Evolutionary conservation across 106 monocot genomes (phyloP).

Genomic region (Xerophyta viscosa): DNA sequence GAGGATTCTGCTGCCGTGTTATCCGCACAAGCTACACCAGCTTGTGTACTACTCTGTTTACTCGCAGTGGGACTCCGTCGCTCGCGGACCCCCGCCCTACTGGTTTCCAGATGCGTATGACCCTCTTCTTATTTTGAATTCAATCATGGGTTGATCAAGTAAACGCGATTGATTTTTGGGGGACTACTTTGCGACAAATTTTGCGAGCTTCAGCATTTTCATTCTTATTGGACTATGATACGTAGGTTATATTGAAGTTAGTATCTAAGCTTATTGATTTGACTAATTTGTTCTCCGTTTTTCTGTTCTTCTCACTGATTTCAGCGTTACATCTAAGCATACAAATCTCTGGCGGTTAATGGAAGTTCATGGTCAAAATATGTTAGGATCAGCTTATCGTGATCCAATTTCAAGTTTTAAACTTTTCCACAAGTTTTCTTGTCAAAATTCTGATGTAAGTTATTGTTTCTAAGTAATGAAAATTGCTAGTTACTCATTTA

Average conservation of each 20-base stretch:
- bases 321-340: slow-evolving; percentile 35
- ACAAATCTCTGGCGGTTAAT: slow-evolving; percentile 75
- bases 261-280: no score
- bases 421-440: slow-evolving; percentile 65
- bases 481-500: not conserved
- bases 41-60: slow-evolving; percentile 84
- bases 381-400: slow-evolving; percentile 64
- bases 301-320: not conserved
- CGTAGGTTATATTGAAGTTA: no score
- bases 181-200: no score
- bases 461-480: not conserved
- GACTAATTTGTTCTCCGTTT: no score
- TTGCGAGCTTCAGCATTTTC: no score
- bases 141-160: not conserved
- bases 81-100: slow-evolving; percentile 69
- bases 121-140: not conserved
- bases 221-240: no score
- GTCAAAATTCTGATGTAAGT: slow-evolving; percentile 55
- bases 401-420: slow-evolving; percentile 74
- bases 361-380: slow-evolving; percentile 57
- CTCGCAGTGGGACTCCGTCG: slow-evolving; percentile 41
- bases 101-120: slow-evolving; percentile 87
- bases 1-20: slow-evolving; percentile 44
- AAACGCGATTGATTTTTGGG: no score
- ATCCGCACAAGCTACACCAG: slow-evolving; percentile 77